Conservation (phyloP, 1,284 basidiomycete genomes). For the Grifola frondosa region DNA sequence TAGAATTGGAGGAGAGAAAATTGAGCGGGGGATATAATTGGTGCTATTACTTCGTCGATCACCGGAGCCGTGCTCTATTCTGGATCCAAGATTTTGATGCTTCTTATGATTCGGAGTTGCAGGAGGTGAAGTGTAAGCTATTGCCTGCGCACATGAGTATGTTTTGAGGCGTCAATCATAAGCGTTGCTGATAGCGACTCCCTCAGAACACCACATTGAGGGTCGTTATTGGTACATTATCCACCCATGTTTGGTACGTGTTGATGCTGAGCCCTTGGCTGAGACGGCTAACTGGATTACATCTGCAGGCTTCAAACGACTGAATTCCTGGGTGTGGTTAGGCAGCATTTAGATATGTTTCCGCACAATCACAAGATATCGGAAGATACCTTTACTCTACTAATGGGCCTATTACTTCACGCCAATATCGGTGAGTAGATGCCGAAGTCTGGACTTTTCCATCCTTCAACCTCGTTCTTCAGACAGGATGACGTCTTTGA, state of each 20-base stretch:
- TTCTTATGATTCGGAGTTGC: constrained; percentile 22
- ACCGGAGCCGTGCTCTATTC: constrained; percentile 22
- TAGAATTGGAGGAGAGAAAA: constrained; percentile 20
- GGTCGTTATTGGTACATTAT: constrained; percentile 54
- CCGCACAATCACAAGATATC: too few species aligned
- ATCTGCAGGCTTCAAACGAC: too few species aligned
- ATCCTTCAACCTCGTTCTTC: too few species aligned
- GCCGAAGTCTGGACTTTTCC: too few species aligned
- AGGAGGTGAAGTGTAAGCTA: constrained; percentile 34
- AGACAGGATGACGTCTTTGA: constrained; percentile 42
- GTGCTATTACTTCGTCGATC: constrained; percentile 31
- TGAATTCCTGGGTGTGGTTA: too few species aligned
- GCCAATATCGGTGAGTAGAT: too few species aligned
- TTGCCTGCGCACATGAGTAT: constrained; percentile 44
- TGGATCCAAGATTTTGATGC: constrained; percentile 31
- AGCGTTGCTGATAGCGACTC: neutral
- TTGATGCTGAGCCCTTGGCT: too few species aligned
- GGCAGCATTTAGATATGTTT: too few species aligned
- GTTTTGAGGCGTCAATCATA: constrained; percentile 13
- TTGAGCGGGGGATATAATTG: constrained; percentile 18
- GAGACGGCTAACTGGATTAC: too few species aligned
- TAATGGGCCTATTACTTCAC: too few species aligned
- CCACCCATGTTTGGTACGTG: too few species aligned
- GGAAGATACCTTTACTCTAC: too few species aligned
- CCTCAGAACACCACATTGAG: constrained; percentile 47